Evolutionary conservation across 2,329 filamentous ascomycete genomes (phyloP).

Genomic region (Elsinoe necatrix): DNA sequence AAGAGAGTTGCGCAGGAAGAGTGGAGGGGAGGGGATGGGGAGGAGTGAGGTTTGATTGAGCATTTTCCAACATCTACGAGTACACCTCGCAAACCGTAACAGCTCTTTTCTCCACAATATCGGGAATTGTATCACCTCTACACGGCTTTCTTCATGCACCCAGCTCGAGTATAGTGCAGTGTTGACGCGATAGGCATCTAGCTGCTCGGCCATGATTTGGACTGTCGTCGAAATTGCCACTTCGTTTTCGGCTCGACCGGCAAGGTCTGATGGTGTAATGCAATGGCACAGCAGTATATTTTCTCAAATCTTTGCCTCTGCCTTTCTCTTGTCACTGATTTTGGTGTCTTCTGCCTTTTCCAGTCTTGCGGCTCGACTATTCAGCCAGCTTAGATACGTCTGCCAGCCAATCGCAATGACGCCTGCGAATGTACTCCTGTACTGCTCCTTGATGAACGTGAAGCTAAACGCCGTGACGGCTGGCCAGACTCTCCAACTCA

Average conservation of each 20-base stretch:
- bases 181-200: no score
- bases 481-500: constrained; percentile 83
- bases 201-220: no score
- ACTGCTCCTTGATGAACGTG: constrained; percentile 70
- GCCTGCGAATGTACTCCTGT: constrained; percentile 68
- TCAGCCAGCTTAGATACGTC: constrained; percentile 77
- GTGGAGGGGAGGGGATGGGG: constrained; percentile 10
- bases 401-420: constrained; percentile 82
- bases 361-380: constrained; percentile 60
- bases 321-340: background rate
- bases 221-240: no score
- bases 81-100: no score
- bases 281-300: no score
- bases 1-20: constrained; percentile 18
- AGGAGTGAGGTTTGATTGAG: constrained; percentile 18
- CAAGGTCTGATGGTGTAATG: no score
- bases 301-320: constrained; percentile 8
- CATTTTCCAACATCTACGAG: constrained; percentile 2
- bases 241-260: no score
- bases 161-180: no score
- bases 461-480: constrained; percentile 80
- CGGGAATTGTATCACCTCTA: no score
- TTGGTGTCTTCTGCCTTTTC: constrained; percentile 27
- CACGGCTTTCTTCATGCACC: no score
- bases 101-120: no score